Base-by-base conservation (phyloP, 306 rosid species). In the barrel medic (Medicago truncatula) region DNA sequence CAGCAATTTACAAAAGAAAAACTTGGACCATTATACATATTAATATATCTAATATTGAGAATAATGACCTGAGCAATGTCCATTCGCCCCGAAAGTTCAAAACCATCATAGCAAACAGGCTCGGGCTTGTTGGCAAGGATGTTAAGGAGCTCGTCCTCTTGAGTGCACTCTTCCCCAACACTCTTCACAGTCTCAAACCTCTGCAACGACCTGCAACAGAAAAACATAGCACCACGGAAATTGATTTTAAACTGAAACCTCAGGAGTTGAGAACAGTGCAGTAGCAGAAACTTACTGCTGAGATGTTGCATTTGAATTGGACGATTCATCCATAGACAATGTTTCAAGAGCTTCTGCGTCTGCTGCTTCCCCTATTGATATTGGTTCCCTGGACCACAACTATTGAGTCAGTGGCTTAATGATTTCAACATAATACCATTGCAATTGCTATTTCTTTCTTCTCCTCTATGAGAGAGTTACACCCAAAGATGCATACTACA, bases 111-210 rank as follows among this genome's bases (percentile, higher is more conserved):
- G 15, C 49, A 44, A 44, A 44, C 49, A 44, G 49, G 49, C 49
- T 91, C 93, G 2, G 88, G 91, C 98, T 91, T 47, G 8, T 14
- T 47, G 54, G 54, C 54, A 14, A 47, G 54, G 54, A 47, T 47
- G 54, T 47, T 47, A 47, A 47, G 54, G 18, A 49, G 54, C 17
- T 49, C 18, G 8, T 49, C 15, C 16, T 49, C 54, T 49, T 49
- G 54, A 49, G 17, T 15, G 18, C 54, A 49, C 54, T 49, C 54
- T 49, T 15, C 9, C 18, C 54, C 54, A 15, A 49, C 54, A 13
- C 54, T 49, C 54, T 9, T 49, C 17, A 49, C 17, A 49, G 15
- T 15, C 54, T 49, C 54, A 49, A 49, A 49, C 54, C 54, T 49
- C 54, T 49, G 54, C 54, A 49, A 49, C 54, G 7, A 15, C 18